These are phyloP conservation scores for Sphaceloma murrayae DNA, from an alignment of 2,329 filamentous ascomycete species.

Conservation along the genomic window DNA sequence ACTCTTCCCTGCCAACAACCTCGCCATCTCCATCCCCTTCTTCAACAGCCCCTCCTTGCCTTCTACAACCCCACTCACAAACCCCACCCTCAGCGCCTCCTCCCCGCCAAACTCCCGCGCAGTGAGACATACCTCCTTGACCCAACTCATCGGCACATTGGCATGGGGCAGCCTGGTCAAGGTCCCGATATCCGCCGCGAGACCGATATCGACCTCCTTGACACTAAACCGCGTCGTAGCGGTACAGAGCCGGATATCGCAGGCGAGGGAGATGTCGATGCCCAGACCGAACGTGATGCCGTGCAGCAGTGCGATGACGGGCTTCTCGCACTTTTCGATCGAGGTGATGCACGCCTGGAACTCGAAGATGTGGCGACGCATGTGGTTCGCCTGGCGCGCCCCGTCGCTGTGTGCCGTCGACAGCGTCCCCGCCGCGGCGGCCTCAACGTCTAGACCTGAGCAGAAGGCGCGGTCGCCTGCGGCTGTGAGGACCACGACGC, in stretches of 20 bases:
- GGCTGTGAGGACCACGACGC: conserved; percentile 69
- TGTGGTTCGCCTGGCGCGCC: conserved; percentile 25
- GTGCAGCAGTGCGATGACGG: conserved; percentile 74
- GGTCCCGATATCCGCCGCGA: conserved; percentile 72
- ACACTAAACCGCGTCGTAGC: conserved; percentile 55
- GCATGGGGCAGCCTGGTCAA: conserved; percentile 63
- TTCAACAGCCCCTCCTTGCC: conserved; percentile 52
- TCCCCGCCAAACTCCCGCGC: conserved; percentile 59
- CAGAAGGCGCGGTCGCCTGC: conserved; percentile 79
- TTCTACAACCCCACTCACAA: conserved; percentile 56
- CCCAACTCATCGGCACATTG: conserved; percentile 62
- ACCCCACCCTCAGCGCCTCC: conserved; percentile 61
- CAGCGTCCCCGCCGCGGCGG: conserved; percentile 4
- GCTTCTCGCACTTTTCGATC: conserved; percentile 83
- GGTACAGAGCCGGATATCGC: conserved; percentile 58
- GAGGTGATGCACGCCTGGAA: conserved; percentile 72
- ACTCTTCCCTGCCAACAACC: conserved; percentile 65
- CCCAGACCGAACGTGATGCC: conserved; percentile 68
- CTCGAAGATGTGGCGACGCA: conserved; percentile 61
- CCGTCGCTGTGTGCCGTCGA: conserved; percentile 9
- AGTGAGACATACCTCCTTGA: conserved; percentile 67
- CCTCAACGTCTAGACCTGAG: conserved; percentile 65
- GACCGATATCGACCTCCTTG: conserved; percentile 74
- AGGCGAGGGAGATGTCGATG: conserved; percentile 58
- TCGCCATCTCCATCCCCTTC: conserved; percentile 54